Percentiles rank a stretch among this genome's conserved stretches.
These are phyloP conservation scores for Nyctanthes arbortristis DNA, from an alignment of 257 asterid genomes.

Conservation along the genomic window DNA sequence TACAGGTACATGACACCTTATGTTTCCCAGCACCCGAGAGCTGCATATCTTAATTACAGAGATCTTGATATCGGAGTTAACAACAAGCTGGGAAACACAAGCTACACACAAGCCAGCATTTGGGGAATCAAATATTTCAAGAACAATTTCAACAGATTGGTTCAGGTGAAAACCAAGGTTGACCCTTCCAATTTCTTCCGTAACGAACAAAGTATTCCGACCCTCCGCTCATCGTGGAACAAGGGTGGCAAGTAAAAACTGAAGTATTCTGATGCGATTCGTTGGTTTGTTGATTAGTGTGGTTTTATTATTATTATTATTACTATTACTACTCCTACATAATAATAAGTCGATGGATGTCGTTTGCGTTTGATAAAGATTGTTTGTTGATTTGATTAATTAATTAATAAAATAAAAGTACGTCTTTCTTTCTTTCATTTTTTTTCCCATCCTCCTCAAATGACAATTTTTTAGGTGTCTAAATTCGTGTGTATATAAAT, in stretches of 20 bases:
- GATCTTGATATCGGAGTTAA: conserved; percentile 16
- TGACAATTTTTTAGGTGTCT: no score
- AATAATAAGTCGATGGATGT: no score
- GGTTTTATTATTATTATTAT: no score
- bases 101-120: conserved; percentile 9
- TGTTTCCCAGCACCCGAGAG: background rate
- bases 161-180: background rate
- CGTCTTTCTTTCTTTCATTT: no score
- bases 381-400: no score
- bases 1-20: background rate
- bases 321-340: no score
- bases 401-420: no score
- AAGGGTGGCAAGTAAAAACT: background rate
- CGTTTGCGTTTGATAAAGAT: no score
- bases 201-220: conserved; percentile 12
- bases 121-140: conserved; percentile 18
- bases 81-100: background rate
- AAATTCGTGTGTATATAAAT: no score
- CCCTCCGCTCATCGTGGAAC: background rate
- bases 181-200: conserved; percentile 12
- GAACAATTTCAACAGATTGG: conserved; percentile 2
- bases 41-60: conserved; percentile 4
- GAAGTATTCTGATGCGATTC: no score
- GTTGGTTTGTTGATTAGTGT: no score
- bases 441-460: no score